Evolutionary conservation across 176 grass and related monocot species (phyloP).

Genomic region (Hsuehochloa calcarea): DNA sequence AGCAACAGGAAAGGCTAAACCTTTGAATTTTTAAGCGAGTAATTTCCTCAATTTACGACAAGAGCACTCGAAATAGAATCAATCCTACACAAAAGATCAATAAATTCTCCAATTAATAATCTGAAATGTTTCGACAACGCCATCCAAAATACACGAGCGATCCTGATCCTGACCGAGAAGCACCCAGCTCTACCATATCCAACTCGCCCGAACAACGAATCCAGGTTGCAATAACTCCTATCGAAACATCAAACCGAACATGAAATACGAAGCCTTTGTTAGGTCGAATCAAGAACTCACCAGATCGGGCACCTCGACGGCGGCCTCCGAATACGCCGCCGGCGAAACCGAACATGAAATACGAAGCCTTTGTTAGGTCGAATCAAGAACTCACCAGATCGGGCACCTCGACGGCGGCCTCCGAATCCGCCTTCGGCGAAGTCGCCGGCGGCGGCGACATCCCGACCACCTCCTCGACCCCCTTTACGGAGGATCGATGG

Average conservation of each 20-base stretch:
- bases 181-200: not conserved
- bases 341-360: too few species aligned
- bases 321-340: conserved; percentile 27
- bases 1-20: not conserved
- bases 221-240: not conserved
- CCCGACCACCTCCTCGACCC: conserved; percentile 34
- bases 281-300: conserved; percentile 44
- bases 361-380: too few species aligned
- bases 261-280: not conserved
- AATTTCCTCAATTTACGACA: not conserved
- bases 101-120: not conserved
- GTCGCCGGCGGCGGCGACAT: conserved; percentile 18
- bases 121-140: not conserved
- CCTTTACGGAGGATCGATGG: conserved; percentile 41
- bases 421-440: conserved; percentile 29
- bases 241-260: not conserved
- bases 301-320: conserved; percentile 49
- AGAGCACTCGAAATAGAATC: not conserved
- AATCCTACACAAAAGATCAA: not conserved
- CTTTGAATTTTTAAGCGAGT: not conserved
- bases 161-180: not conserved
- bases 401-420: too few species aligned
- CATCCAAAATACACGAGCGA: not conserved
- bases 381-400: too few species aligned
- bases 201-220: not conserved